phyloP scores from a whole-genome alignment of 176 grass and related monocot genomes.

The Aegilops sharonensis region DNA sequence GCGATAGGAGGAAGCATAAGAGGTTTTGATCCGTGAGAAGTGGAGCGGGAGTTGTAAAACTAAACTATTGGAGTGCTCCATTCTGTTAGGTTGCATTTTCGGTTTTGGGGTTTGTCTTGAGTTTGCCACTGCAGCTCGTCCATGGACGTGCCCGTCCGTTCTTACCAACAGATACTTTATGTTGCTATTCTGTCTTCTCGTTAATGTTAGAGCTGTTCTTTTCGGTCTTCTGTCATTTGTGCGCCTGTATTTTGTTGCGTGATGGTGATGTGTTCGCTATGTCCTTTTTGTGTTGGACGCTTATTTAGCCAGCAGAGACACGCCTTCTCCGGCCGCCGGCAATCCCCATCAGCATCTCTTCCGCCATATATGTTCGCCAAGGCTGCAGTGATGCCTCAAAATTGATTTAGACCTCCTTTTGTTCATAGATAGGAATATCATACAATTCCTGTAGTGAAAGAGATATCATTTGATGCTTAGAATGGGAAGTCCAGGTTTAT shows the following conservation, averaged over 20 bases:
- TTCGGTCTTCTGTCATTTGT: not conserved
- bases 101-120: constrained; percentile 36
- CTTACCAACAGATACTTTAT: constrained; percentile 22
- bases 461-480: too few species aligned
- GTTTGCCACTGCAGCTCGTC: constrained; percentile 12
- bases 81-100: constrained; percentile 45
- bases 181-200: constrained; percentile 8
- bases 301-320: too few species aligned
- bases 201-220: constrained; percentile 3
- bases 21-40: constrained; percentile 46
- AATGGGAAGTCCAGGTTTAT: too few species aligned
- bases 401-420: too few species aligned
- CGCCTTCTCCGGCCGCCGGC: too few species aligned
- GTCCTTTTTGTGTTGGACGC: too few species aligned
- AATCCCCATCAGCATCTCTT: too few species aligned
- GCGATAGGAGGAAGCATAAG: not conserved
- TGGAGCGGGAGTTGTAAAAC: constrained; percentile 28
- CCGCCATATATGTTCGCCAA: too few species aligned
- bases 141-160: constrained; percentile 21
- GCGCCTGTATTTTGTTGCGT: not conserved
- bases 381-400: too few species aligned
- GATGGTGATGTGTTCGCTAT: not conserved
- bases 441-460: too few species aligned
- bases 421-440: too few species aligned
- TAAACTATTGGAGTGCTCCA: constrained; percentile 15